Conservation (phyloP, 2,329 filamentous ascomycete genomes). For the Penicillium palitans region DNA sequence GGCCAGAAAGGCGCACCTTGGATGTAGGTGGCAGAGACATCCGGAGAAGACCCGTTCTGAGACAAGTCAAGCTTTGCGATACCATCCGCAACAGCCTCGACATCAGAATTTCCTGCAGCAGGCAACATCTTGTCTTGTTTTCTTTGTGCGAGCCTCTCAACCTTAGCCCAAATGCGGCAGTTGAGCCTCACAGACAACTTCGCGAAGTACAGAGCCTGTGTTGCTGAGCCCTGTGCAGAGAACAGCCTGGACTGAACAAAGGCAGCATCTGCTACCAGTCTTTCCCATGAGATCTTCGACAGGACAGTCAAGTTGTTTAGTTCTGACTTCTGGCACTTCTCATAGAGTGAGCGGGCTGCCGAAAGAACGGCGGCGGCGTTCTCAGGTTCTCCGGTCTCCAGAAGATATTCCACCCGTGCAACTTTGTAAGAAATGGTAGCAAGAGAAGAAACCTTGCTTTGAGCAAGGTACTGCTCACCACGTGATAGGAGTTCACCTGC, state of each 20-base stretch:
- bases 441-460: slow-evolving; percentile 44
- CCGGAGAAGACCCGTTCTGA: slow-evolving; percentile 33
- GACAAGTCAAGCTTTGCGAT: slow-evolving; percentile 43
- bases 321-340: slow-evolving; percentile 34
- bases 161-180: slow-evolving; percentile 52
- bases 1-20: slow-evolving; percentile 75
- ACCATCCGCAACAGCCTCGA: slow-evolving; percentile 41
- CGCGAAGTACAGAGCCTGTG: slow-evolving; percentile 50
- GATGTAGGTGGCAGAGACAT: slow-evolving; percentile 47
- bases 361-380: slow-evolving; percentile 52
- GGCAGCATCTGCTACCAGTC: slow-evolving; percentile 59
- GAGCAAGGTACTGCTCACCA: slow-evolving; percentile 53
- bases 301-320: slow-evolving; percentile 38
- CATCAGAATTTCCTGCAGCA: slow-evolving; percentile 27
- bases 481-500: slow-evolving; percentile 59
- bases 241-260: slow-evolving; percentile 66
- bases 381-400: slow-evolving; percentile 65
- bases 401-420: slow-evolving; percentile 70
- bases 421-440: slow-evolving; percentile 63
- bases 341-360: slow-evolving; percentile 32
- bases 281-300: slow-evolving; percentile 50
- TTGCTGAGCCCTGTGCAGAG: slow-evolving; percentile 54
- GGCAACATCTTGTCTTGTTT: slow-evolving; percentile 34
- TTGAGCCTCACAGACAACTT: slow-evolving; percentile 52
- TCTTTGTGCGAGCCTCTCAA: slow-evolving; percentile 47